phyloP scores from a whole-genome alignment of 169 alveolate species.

The Plasmodium reichenowi region DNA sequence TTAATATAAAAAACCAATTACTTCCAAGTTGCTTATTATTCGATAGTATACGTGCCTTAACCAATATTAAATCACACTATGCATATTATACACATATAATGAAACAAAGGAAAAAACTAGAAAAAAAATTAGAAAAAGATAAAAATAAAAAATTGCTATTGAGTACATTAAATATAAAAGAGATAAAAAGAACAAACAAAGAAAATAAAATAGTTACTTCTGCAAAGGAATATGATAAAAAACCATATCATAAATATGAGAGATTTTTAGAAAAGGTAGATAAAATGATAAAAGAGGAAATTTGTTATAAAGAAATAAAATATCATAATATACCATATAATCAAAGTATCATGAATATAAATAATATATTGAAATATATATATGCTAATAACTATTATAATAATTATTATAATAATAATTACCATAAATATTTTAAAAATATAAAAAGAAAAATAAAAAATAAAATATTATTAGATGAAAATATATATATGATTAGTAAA shows the following conservation, averaged over 20 bases:
- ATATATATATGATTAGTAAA: constrained; percentile 55
- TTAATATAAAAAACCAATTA: constrained; percentile 46
- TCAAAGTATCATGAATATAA: background rate
- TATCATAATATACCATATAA: background rate
- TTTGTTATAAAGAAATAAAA: constrained; percentile 6
- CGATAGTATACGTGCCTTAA: constrained; percentile 72
- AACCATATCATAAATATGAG: constrained; percentile 15
- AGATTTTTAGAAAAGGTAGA: constrained; percentile 51
- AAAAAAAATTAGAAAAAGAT: background rate
- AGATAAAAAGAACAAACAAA: background rate
- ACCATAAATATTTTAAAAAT: constrained; percentile 9
- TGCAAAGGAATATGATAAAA: background rate
- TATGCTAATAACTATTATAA: no score
- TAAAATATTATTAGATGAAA: constrained; percentile 40
- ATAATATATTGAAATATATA: no score
- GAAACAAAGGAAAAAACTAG: background rate
- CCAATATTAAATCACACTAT: constrained; percentile 70
- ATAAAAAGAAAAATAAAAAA: constrained; percentile 17
- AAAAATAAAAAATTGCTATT: background rate
- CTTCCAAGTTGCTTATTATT: constrained; percentile 45
- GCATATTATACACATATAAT: constrained; percentile 15
- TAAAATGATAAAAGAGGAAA: constrained; percentile 38
- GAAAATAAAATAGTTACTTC: background rate
- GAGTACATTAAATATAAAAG: constrained; percentile 13
- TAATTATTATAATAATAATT: background rate